Base-by-base conservation (phyloP, 495 filamentous ascomycete genomes). In the Penicillium atrosanguineum region DNA sequence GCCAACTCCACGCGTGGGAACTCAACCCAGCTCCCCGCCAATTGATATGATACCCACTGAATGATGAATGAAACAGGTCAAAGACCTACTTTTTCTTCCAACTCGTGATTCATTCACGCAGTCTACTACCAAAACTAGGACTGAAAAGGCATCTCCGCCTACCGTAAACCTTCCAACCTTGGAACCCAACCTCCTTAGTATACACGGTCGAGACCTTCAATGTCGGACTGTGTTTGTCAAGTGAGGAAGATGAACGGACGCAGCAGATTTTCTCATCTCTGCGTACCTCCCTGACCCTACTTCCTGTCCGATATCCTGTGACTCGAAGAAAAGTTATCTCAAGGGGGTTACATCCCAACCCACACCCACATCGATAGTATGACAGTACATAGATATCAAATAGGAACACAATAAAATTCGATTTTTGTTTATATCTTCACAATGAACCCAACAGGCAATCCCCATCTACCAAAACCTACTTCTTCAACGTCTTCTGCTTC, bases 401-500 rank as follows among this genome's bases (percentile, higher is more conserved):
- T n/a, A 39, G 1, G 6, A 40, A 40, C 6, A 40, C 16, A 19
- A 40, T 18, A 2, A 40, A 40, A 4, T 40, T 12, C 31, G 9
- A 34, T 34, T 34, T 34, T 23, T 23, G 5, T 14, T 34, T 15
- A 34, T 34, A 15, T 34, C 31, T 4, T 34, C 31, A 23, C 23
- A 23, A 23, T 23, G 23, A 31, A 34, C 12, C 3, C 12, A 14
- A 28, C 23, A 42, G 23, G 25, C 56, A 28, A 53, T 0, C 3
- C 11, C 19, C n/a, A 39, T 39, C 37, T 39, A 39, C n/a, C n/a
- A n/a, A n/a, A 19, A 40, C 38, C 57, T 81, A 97, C 77, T 90
- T 82, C 85, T 98, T 98, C 72, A 98, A 67, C 21, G 90, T 97
- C 87, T 96, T 97, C 80, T 97, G 94, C 83, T 97, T 97, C 83